Percentiles rank a stretch among this genome's conserved stretches.
These are phyloP conservation scores for Arachis monticola DNA, from an alignment of 331 rosid genomes.

Conservation along the genomic window DNA sequence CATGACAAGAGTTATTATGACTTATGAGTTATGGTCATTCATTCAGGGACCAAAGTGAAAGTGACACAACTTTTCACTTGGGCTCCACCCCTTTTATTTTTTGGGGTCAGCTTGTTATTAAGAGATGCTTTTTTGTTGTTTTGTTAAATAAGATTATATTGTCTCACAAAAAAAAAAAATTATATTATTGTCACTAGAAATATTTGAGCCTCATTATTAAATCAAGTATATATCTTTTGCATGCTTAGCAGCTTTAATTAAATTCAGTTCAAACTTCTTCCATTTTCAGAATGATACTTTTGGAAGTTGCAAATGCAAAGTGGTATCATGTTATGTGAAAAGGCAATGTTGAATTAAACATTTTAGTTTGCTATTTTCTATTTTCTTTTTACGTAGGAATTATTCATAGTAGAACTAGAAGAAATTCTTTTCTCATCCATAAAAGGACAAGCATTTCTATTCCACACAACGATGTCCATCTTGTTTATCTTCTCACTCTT, in stretches of 20 bases:
- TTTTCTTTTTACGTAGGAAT: neutral
- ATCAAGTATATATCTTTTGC: neutral
- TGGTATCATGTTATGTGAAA: neutral
- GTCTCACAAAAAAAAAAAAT: neutral
- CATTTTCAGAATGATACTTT: neutral
- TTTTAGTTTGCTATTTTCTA: too few relatives aligned
- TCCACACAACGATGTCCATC: too few relatives aligned
- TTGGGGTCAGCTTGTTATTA: neutral
- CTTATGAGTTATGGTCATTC: slow-evolving; percentile 22
- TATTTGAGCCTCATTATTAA: neutral
- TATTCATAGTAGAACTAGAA: neutral
- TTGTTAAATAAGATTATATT: neutral
- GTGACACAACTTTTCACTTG: slow-evolving; percentile 20
- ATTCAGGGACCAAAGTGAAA: slow-evolving; percentile 31
- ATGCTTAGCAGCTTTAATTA: neutral
- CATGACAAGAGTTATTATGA: neutral
- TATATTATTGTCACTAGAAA: neutral
- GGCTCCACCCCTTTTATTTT: slow-evolving; percentile 15
- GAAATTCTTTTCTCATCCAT: neutral
- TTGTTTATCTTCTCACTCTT: too few relatives aligned
- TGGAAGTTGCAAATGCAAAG: neutral
- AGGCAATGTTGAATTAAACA: neutral
- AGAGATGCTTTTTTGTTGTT: neutral
- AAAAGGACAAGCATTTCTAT: too few relatives aligned
- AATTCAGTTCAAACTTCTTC: neutral